These are phyloP conservation scores for Sistotremastrum suecicum DNA, from an alignment of 768 basidiomycete genomes.

Conservation along the genomic window DNA sequence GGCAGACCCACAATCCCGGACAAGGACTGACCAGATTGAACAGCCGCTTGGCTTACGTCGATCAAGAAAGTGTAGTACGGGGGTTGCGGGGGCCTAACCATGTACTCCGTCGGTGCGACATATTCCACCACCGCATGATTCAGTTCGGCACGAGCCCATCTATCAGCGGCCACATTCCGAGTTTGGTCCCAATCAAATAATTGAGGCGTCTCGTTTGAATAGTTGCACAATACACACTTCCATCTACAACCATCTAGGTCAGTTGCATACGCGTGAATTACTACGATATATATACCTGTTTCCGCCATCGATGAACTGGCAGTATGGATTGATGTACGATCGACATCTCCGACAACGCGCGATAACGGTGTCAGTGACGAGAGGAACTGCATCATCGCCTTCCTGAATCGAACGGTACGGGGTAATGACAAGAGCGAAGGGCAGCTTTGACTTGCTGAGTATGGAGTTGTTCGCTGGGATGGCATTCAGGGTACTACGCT, in stretches of 20 bases:
- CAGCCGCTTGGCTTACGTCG: conserved; percentile 85
- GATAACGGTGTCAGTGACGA: conserved; percentile 87
- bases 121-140: conserved; percentile 93
- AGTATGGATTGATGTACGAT: conserved; percentile 95
- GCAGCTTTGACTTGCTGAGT: conserved; percentile 80
- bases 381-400: conserved; percentile 75
- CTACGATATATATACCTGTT: conserved; percentile 45
- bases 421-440: conserved; percentile 76
- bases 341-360: conserved; percentile 92
- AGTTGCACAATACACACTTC: conserved; percentile 98
- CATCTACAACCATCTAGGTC: conserved; percentile 34
- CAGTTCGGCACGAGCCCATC: conserved; percentile 88
- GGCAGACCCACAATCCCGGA: not conserved
- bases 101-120: conserved; percentile 97
- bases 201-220: conserved; percentile 97
- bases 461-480: conserved; percentile 84
- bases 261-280: not conserved
- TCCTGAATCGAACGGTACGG: conserved; percentile 80
- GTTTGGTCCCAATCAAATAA: conserved; percentile 97
- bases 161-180: conserved; percentile 85
- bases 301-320: conserved; percentile 95
- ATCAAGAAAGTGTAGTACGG: conserved; percentile 95
- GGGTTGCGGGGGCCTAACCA: conserved; percentile 97
- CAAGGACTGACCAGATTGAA: conserved; percentile 58
- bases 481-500: conserved; percentile 83